Conservation (phyloP, 1,139 yeast genomes). For the Kodamaea arcana region DNA sequence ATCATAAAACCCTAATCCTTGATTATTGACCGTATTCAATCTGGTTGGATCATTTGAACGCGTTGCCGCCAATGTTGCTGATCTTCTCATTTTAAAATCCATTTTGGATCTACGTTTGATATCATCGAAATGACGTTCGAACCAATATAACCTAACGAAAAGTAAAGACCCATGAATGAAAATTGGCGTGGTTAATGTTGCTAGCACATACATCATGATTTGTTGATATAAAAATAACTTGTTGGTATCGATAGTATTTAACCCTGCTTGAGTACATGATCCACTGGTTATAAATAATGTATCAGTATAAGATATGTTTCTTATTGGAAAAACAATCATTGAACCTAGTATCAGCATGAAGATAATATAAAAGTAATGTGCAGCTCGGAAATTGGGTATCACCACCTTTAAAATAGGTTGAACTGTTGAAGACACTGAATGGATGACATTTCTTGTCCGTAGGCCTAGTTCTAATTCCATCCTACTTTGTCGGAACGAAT, state of each 20-base stretch:
- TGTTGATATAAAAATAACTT: constrained; percentile 70
- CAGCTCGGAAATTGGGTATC: constrained; percentile 72
- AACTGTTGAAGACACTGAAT: constrained; percentile 17
- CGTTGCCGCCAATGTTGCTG: constrained; percentile 63
- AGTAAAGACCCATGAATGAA: constrained; percentile 80
- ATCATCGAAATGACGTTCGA: constrained; percentile 80
- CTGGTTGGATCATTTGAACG: constrained; percentile 38
- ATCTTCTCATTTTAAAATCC: constrained; percentile 75
- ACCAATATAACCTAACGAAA: constrained; percentile 82
- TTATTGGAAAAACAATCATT: constrained; percentile 69
- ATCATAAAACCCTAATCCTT: constrained; percentile 25
- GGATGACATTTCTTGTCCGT: constrained; percentile 23
- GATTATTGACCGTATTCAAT: constrained; percentile 36
- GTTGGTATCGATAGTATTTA: constrained; percentile 73
- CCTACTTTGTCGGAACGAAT: constrained; percentile 5
- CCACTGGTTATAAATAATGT: constrained; percentile 73
- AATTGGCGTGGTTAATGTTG: constrained; percentile 79
- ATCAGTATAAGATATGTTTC: constrained; percentile 68
- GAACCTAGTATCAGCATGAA: constrained; percentile 59
- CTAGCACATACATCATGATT: constrained; percentile 53
- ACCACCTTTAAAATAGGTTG: constrained; percentile 49
- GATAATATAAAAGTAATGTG: constrained; percentile 68
- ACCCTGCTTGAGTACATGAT: constrained; percentile 86
- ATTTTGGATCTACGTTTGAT: constrained; percentile 71
- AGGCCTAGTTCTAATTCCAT: constrained; percentile 16